Evolutionary conservation across 257 asterid genomes (phyloP).

Genomic region (Nicotiana tomentosiformis): DNA sequence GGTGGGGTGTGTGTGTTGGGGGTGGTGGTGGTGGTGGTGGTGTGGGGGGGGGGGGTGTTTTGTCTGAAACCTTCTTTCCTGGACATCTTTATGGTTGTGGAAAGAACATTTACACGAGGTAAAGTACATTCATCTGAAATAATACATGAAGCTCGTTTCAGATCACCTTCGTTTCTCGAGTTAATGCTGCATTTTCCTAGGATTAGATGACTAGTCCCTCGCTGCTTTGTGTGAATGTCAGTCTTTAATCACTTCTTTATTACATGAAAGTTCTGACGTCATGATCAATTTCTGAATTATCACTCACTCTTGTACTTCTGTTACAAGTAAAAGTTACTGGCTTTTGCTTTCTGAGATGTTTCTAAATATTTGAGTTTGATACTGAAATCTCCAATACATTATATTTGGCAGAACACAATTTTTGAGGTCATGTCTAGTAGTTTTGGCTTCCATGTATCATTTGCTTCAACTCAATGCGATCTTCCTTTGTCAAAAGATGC

Average conservation of each 20-base stretch:
- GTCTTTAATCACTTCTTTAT: not conserved
- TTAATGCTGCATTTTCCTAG: not conserved
- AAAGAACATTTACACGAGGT: not conserved
- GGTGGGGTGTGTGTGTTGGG: too few species aligned
- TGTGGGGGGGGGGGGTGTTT: not conserved
- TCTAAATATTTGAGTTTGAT: conserved; percentile 50
- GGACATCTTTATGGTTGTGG: not conserved
- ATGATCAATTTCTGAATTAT: not conserved
- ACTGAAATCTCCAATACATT: not conserved
- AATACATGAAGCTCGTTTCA: not conserved
- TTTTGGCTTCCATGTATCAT: not conserved
- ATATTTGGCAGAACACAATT: not conserved
- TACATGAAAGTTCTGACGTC: not conserved
- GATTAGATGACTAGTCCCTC: not conserved
- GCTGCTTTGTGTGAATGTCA: not conserved
- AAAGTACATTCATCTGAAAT: not conserved
- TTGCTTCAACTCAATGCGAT: not conserved
- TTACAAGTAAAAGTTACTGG: not conserved
- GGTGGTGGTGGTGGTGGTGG: too few species aligned
- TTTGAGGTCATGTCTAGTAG: not conserved
- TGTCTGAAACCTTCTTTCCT: not conserved
- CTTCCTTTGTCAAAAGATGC: not conserved
- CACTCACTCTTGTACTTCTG: not conserved
- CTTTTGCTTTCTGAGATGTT: not conserved
- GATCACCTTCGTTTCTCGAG: not conserved